Evolutionary conservation across 2,329 filamentous ascomycete genomes (phyloP).

Genomic region (Microcyclospora tardicrescens): DNA sequence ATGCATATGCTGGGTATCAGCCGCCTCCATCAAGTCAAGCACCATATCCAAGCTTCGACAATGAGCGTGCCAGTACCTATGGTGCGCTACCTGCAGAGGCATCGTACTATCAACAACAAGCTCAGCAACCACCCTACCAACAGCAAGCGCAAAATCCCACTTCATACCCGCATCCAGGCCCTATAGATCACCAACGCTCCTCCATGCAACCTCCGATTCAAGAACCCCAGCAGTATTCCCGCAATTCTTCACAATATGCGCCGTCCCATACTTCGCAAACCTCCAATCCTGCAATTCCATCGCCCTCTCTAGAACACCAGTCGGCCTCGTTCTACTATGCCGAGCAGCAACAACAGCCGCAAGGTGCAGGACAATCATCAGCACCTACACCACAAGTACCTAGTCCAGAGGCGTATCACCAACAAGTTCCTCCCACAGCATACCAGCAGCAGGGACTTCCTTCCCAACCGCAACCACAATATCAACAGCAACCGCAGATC

Average conservation of each 20-base stretch:
- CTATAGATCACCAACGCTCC: conserved; percentile 5
- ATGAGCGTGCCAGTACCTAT: conserved; percentile 11
- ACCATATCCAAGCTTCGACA: conserved; percentile 23
- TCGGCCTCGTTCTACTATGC: conserved; percentile 48
- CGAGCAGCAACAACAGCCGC: conserved; percentile 16
- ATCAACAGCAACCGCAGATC: conserved; percentile 15
- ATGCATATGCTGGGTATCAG: conserved; percentile 15
- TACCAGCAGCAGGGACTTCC: conserved; percentile 16
- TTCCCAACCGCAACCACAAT: conserved; percentile 10
- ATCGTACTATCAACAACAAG: conserved; percentile 16
- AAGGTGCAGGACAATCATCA: conserved; percentile 8
- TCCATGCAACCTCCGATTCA: conserved; percentile 15
- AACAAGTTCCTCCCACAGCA: conserved; percentile 17
- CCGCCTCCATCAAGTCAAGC: conserved; percentile 21
- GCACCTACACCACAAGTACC: conserved; percentile 14
- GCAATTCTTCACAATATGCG: conserved; percentile 24
- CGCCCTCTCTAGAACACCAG: conserved; percentile 33
- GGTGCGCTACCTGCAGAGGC: conserved; percentile 17
- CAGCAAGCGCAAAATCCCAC: conserved; percentile 15
- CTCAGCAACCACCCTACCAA: conserved; percentile 19
- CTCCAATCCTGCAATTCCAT: conserved; percentile 15
- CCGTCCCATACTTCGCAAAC: conserved; percentile 19
- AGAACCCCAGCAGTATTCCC: conserved; percentile 19
- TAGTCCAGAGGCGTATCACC: conserved; percentile 22
- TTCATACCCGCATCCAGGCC: conserved; percentile 6